A percentile compares a stretch with the other conserved stretches of the same genome.
Conservation (phyloP, 495 filamentous ascomycete genomes). For the Pyronema domesticum region DNA sequence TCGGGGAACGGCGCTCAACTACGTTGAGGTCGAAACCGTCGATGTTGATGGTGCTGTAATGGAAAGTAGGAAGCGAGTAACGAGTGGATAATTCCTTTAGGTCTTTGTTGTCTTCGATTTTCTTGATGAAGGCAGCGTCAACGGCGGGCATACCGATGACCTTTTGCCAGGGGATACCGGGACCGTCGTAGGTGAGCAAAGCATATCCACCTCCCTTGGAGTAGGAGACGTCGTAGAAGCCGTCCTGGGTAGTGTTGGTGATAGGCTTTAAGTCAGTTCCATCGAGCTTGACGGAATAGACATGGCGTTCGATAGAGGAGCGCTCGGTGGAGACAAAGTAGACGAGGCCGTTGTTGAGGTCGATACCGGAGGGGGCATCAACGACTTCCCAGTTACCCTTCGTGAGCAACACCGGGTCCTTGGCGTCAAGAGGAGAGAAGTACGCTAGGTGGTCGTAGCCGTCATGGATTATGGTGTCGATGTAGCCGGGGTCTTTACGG, state of each 20-base stretch:
- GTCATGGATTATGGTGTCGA: conserved; percentile 76
- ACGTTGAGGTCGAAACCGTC: conserved; percentile 66
- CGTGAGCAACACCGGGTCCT: conserved; percentile 66
- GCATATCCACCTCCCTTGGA: conserved; percentile 66
- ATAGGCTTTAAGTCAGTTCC: conserved; percentile 49
- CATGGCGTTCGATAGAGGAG: conserved; percentile 69
- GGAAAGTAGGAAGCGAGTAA: conserved; percentile 66
- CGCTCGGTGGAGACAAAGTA: conserved; percentile 84
- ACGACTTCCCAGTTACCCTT: conserved; percentile 89
- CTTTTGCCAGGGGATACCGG: conserved; percentile 79
- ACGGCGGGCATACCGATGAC: conserved; percentile 68
- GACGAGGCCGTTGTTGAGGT: conserved; percentile 63
- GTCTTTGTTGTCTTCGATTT: conserved; percentile 57
- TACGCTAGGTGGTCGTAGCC: conserved; percentile 86
- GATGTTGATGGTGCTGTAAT: conserved; percentile 70
- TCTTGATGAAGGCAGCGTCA: conserved; percentile 38
- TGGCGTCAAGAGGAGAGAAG: conserved; percentile 76
- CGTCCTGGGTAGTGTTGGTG: conserved; percentile 58
- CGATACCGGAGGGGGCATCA: conserved; percentile 70
- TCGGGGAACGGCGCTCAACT: conserved; percentile 73
- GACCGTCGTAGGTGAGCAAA: conserved; percentile 65
- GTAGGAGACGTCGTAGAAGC: conserved; percentile 76
- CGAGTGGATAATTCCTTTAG: conserved; percentile 51
- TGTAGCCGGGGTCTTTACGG: conserved; percentile 67
- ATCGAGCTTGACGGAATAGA: conserved; percentile 79